phyloP scores from a whole-genome alignment of 2,329 filamentous ascomycete genomes.

The Scytalidium sp. region DNA sequence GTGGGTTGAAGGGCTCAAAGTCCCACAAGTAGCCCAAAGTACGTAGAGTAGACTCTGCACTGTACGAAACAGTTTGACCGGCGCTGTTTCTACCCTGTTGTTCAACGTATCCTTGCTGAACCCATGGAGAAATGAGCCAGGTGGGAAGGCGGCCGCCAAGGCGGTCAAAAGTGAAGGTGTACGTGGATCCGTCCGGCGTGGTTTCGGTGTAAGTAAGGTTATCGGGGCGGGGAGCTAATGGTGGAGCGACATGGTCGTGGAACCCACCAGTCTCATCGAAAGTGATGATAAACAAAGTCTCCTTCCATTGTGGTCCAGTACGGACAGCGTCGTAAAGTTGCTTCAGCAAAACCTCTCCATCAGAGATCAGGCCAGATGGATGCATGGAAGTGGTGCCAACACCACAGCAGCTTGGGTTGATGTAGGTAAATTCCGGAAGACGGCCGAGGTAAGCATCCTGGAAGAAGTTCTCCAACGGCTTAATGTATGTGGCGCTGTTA shows the following conservation, averaged over 20 bases:
- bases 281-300: conserved; percentile 31
- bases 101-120: conserved; percentile 35
- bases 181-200: conserved; percentile 31
- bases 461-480: conserved; percentile 32
- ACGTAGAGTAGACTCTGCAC: conserved; percentile 37
- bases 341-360: conserved; percentile 33
- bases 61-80: conserved; percentile 30
- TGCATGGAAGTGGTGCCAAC: conserved; percentile 33
- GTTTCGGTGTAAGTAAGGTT: conserved; percentile 32
- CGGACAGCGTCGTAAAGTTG: conserved; percentile 33
- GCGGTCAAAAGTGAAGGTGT: conserved; percentile 37
- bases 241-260: conserved; percentile 32
- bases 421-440: conserved; percentile 32
- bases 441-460: conserved; percentile 27
- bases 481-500: conserved; percentile 23
- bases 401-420: conserved; percentile 37
- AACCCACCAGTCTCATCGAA: conserved; percentile 35
- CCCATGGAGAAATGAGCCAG: conserved; percentile 41
- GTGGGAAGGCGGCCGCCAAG: conserved; percentile 42
- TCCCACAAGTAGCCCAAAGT: conserved; percentile 38
- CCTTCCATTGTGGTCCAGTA: conserved; percentile 32
- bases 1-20: conserved; percentile 4
- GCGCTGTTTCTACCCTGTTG: conserved; percentile 26
- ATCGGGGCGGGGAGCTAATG: conserved; percentile 29
- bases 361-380: conserved; percentile 30